Conservation (phyloP, 1,284 basidiomycete species). For the Peniophora sp. region DNA sequence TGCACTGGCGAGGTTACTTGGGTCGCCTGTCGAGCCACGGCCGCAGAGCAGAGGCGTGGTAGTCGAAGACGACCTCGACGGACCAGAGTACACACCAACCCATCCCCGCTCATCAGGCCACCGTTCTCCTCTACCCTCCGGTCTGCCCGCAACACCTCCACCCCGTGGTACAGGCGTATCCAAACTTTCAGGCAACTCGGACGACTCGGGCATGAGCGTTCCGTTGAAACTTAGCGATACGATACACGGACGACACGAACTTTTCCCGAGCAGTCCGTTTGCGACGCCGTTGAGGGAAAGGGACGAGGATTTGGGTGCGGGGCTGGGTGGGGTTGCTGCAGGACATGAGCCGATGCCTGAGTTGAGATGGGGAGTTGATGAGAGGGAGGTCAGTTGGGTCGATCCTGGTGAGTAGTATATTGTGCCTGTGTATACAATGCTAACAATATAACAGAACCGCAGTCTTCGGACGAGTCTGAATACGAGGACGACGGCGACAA, state of each 20-base stretch:
- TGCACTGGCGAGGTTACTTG: conserved; percentile 23
- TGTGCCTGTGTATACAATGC: too few relatives aligned
- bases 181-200: conserved; percentile 36
- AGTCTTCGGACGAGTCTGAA: background rate
- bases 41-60: conserved; percentile 58
- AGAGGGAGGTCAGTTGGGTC: conserved; percentile 70
- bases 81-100: conserved; percentile 26
- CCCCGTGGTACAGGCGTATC: conserved; percentile 40
- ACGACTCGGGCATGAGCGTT: conserved; percentile 36
- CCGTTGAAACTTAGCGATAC: conserved; percentile 42
- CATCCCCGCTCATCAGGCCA: too few relatives aligned
- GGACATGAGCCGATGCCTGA: conserved; percentile 35
- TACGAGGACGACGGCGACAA: conserved; percentile 44
- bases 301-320: conserved; percentile 57
- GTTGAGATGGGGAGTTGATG: conserved; percentile 5
- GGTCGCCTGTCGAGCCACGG: conserved; percentile 22
- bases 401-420: conserved; percentile 48
- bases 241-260: conserved; percentile 42
- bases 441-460: conserved; percentile 22
- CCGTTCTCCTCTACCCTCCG: too few relatives aligned
- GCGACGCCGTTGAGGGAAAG: conserved; percentile 60
- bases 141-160: conserved; percentile 26
- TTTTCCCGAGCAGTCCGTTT: conserved; percentile 64
- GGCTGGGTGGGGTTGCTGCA: too few relatives aligned
- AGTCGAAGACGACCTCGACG: conserved; percentile 57